Percentiles rank a stretch among this genome's conserved stretches.
Evolutionary conservation across 2,329 filamentous ascomycete species (phyloP).

Genomic region (Aspergillus puulaauensis): DNA sequence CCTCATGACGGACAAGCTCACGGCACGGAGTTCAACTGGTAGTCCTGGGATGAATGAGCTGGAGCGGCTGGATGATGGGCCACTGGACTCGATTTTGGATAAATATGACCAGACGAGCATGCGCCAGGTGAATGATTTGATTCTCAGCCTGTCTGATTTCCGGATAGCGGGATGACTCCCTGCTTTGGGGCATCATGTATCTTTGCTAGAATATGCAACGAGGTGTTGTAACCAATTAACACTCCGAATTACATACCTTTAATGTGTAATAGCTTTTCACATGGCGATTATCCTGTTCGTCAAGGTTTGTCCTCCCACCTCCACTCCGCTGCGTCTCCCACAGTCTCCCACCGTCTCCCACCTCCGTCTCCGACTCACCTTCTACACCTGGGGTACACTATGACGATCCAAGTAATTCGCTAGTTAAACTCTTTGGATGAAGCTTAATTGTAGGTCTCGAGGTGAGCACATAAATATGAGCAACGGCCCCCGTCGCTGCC

Average conservation of each 20-base stretch:
- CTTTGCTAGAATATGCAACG: background rate
- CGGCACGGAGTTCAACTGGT: background rate
- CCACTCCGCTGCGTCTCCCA: slow-evolving; percentile 1
- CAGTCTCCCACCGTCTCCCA: background rate
- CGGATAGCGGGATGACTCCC: slow-evolving; percentile 16
- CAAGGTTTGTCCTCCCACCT: background rate
- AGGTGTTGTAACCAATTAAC: background rate
- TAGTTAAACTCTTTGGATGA: background rate
- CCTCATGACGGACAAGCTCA: slow-evolving; percentile 17
- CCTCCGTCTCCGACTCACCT: slow-evolving; percentile 7
- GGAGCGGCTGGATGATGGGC: background rate
- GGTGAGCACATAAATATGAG: background rate
- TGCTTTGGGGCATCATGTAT: background rate
- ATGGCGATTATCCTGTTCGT: background rate
- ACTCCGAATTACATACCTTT: background rate
- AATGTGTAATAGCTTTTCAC: background rate
- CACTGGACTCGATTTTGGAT: slow-evolving; percentile 30
- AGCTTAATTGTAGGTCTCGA: background rate
- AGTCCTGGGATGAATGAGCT: slow-evolving; percentile 12
- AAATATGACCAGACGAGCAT: slow-evolving; percentile 44
- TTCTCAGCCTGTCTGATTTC: slow-evolving; percentile 28
- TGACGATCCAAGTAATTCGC: background rate
- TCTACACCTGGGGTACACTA: background rate
- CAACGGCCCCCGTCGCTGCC: background rate
- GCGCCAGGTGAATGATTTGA: slow-evolving; percentile 42